A percentile compares a stretch with the other conserved stretches of the same genome.
Evolutionary conservation across 2,329 filamentous ascomycete genomes (phyloP).

Genomic region (Penicillium sp.): DNA sequence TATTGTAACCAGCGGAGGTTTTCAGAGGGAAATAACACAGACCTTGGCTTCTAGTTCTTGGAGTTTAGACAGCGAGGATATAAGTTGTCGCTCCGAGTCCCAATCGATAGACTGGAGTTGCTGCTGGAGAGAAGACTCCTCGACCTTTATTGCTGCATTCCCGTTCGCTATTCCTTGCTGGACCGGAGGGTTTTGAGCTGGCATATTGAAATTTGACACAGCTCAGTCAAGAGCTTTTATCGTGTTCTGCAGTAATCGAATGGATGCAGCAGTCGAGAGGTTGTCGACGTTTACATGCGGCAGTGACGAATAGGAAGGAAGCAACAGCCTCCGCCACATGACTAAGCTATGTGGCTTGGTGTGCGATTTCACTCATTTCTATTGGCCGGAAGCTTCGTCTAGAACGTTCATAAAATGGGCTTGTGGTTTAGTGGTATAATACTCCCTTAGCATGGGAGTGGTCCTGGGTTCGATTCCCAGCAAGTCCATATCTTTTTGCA

Average conservation of each 20-base stretch:
- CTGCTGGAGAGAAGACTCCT: background rate
- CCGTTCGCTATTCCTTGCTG: background rate
- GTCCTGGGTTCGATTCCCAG: constrained; percentile 42
- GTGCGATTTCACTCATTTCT: background rate
- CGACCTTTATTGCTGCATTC: background rate
- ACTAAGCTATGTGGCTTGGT: constrained; percentile 1
- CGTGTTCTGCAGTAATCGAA: background rate
- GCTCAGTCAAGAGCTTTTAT: background rate
- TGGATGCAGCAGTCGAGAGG: too few species aligned
- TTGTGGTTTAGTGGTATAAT: constrained; percentile 40
- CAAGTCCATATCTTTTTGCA: too few species aligned
- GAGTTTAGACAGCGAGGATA: constrained; percentile 37
- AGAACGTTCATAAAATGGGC: background rate
- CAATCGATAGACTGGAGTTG: constrained; percentile 10
- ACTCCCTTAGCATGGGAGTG: constrained; percentile 39
- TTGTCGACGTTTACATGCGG: too few species aligned
- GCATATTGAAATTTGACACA: background rate
- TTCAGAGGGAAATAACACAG: background rate
- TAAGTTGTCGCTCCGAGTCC: constrained; percentile 35
- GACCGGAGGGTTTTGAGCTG: background rate
- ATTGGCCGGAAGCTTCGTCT: background rate
- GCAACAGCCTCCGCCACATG: background rate
- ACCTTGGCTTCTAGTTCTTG: constrained; percentile 34
- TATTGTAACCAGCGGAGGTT: background rate
- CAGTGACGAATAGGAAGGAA: background rate